Base-by-base conservation (phyloP, 1,284 basidiomycete species). In the Microbotryum saponariae region DNA sequence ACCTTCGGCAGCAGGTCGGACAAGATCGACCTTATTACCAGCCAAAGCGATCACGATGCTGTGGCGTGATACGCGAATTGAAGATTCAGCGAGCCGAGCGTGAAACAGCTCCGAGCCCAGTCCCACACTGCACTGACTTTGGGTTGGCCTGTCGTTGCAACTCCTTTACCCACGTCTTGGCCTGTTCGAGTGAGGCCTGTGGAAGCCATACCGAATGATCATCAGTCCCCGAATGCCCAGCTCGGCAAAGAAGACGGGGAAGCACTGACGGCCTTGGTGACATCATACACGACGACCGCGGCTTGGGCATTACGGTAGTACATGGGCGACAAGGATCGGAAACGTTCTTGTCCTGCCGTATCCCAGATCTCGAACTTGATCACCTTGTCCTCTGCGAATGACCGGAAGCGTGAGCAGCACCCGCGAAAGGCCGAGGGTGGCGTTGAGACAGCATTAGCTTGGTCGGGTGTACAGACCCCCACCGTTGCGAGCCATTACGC, bases 101-200 rank as follows among this genome's bases (percentile, higher is more conserved):
- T 16, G 37, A 42, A 16, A 42, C 37, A 49, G 12, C 37, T 42
- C 37, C 16, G 4, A 12, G 37, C 37, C 12, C 37, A 42, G 9
- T 18, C 37, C 16, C 16, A 42, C 37, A 31, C 31, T 31, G 25
- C 12, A 61, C 61, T 29, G 1, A 65, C 66, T 68, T 97, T 45
- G 94, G 93, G 77, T 96, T 97, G 46, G 96, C 94, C 76, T 99
- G 94, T 67, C 96, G 85, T 77, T 99, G 96, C 29, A 99, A 82
- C 78, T 99, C 94, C 80, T 97, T 98, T 67, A 99, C 93, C 94
- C 94, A 99, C 44, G 91, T 92, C 80, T 99, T 98, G 63, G 94
- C 94, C 78, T 98, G 98, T 77, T 99, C 96, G 66, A 98, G 83
- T 71, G 92, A 97, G 60, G 88, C 83, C 62, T 79, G 61, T 23